Evolutionary conservation across 1,139 yeast genomes (phyloP).

Genomic region (Torulaspora globosa): DNA sequence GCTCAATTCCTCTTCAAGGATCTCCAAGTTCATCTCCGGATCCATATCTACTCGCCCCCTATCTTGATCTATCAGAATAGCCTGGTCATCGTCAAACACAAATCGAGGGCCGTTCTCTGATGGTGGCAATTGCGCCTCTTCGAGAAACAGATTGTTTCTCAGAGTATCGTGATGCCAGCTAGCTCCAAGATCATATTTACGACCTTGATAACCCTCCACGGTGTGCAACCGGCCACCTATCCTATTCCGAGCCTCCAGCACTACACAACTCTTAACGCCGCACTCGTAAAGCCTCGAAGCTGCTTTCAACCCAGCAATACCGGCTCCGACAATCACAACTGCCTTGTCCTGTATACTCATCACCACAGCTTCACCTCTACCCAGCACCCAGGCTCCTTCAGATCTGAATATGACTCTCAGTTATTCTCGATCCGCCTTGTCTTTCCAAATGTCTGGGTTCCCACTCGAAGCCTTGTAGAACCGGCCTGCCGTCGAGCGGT

Average conservation of each 20-base stretch:
- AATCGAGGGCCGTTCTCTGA: conserved; percentile 17
- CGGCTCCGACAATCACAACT: conserved; percentile 70
- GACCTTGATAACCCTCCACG: conserved; percentile 34
- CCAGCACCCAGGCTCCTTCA: too few species aligned
- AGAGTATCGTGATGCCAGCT: conserved; percentile 87
- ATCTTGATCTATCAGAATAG: conserved; percentile 35
- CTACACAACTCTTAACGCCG: conserved; percentile 44
- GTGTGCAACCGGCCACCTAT: conserved; percentile 59
- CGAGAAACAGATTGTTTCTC: conserved; percentile 60
- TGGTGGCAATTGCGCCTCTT: conserved; percentile 33
- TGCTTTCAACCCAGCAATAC: conserved; percentile 76
- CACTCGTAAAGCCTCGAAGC: conserved; percentile 53
- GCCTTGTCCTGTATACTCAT: conserved; percentile 14
- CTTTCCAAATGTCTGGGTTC: conserved; percentile 9
- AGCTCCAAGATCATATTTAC: conserved; percentile 70
- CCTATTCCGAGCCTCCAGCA: conserved; percentile 56
- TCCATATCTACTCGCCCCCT: conserved; percentile 37
- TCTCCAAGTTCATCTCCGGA: conserved; percentile 39
- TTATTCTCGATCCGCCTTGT: neutral
- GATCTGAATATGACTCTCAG: too few species aligned
- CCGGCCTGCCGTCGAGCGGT: neutral
- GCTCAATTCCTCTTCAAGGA: conserved; percentile 55
- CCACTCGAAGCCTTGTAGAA: neutral
- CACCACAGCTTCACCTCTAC: neutral
- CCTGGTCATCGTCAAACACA: conserved; percentile 46